These are phyloP conservation scores for Rhodotorula diobovata DNA, from an alignment of 768 basidiomycete species.

Conservation along the genomic window DNA sequence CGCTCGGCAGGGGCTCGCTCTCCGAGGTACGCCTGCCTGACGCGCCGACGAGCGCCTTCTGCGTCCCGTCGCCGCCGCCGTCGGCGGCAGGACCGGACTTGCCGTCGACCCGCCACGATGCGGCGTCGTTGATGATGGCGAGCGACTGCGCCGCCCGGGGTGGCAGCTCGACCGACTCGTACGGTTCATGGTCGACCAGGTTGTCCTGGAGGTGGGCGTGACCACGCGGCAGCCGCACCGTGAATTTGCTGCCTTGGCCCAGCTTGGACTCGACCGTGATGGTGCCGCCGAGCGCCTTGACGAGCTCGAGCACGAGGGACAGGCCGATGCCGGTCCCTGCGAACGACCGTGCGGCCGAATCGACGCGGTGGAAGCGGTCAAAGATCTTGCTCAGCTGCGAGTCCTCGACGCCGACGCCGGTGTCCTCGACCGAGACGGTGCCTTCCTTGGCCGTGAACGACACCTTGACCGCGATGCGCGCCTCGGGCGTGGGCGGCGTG, in stretches of 20 bases:
- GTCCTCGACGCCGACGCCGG: constrained; percentile 19
- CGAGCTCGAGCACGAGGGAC: constrained; percentile 33
- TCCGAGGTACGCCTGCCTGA: not conserved
- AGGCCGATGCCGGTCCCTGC: constrained; percentile 34
- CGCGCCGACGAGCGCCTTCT: not conserved
- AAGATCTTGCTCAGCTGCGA: constrained; percentile 31
- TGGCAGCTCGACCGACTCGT: not conserved
- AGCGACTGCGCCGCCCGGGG: not conserved
- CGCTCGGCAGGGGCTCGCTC: not conserved
- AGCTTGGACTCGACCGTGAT: constrained; percentile 17
- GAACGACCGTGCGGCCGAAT: constrained; percentile 1
- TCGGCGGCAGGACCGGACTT: too few relatives aligned
- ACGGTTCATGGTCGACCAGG: constrained; percentile 2
- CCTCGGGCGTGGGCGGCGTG: not conserved
- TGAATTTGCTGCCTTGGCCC: constrained; percentile 15
- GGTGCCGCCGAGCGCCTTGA: constrained; percentile 29
- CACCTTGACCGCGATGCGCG: constrained; percentile 9
- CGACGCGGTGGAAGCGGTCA: constrained; percentile 36
- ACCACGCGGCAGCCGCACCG: constrained; percentile 16
- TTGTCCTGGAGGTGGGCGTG: constrained; percentile 11
- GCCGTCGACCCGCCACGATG: constrained; percentile 13
- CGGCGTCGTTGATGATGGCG: constrained; percentile 21
- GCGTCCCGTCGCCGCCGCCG: too few relatives aligned
- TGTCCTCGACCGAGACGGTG: constrained; percentile 16
- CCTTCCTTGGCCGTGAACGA: constrained; percentile 8